phyloP scores from a whole-genome alignment of 2,329 filamentous ascomycete genomes.

The Aspergillus tanneri region DNA sequence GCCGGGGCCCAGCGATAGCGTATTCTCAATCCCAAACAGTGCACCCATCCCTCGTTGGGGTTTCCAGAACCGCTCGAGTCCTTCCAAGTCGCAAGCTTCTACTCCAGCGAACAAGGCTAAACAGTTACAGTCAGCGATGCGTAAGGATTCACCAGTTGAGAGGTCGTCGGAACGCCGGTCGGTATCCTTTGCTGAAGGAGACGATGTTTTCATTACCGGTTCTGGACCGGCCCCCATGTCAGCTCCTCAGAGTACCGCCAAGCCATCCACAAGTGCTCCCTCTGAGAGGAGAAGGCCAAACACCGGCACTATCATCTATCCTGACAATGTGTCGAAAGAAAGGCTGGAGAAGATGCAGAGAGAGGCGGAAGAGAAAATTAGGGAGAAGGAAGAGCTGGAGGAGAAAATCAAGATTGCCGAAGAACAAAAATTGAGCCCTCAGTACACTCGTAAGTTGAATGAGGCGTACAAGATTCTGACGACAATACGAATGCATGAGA shows the following conservation, averaged over 20 bases:
- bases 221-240: constrained; percentile 13
- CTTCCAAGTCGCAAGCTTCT: constrained; percentile 8
- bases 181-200: constrained; percentile 28
- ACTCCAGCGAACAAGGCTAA: constrained; percentile 20
- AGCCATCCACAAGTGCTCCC: constrained; percentile 1
- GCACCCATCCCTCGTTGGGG: constrained; percentile 7
- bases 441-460: constrained; percentile 9
- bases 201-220: constrained; percentile 13
- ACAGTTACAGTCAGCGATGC: constrained; percentile 24
- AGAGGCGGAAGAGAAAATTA: constrained; percentile 15
- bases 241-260: constrained; percentile 4
- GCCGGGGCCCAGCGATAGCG: not conserved
- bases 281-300: constrained; percentile 7
- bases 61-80: constrained; percentile 12
- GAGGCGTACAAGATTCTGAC: not conserved
- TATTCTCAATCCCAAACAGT: constrained; percentile 10
- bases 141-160: constrained; percentile 23
- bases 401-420: constrained; percentile 13
- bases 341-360: constrained; percentile 8
- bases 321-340: constrained; percentile 13
- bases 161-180: constrained; percentile 21
- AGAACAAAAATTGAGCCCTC: constrained; percentile 3
- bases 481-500: too few species aligned
- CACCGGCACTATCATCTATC: constrained; percentile 15
- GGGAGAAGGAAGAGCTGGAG: constrained; percentile 10